Evolutionary conservation across 129 eudicot genomes (phyloP), one percentile per base, ranked within the genome.

Genomic region (Cynara cardunculus): DNA sequence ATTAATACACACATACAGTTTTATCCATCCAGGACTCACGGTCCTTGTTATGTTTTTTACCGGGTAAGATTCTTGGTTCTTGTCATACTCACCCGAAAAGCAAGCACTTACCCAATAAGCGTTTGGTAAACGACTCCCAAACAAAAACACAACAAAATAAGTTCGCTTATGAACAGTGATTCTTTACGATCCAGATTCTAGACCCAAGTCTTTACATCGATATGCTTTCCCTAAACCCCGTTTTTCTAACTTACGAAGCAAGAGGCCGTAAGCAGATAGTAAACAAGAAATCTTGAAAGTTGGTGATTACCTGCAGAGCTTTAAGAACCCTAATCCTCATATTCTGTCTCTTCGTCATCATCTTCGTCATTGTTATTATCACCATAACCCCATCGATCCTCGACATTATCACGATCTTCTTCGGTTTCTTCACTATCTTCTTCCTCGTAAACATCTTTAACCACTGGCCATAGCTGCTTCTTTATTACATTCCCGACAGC

Each of bases 371-470:
- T 18, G 5, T 80, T 89, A n/a, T 87, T 84, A 6, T 88, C 85
- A 39, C 74, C 86, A 65, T 91, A 89, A 78, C 95, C 87, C 98
- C 98, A 91, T 21, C 90, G 86, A 28, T 85, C 90, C 64, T 83
- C 92, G 3, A 80, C 89, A 46, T 90, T 85, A 5, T 93, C 65
- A 24, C 96, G 83, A 66, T 94, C 99, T 86, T 92, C 97, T 81
- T 92, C 99, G 0, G 99, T 95, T 76, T 95, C 97, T 85, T 95
- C 99, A 68, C 99, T 95, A 72, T 95, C 99, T 82, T 92, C 97
- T 76, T 92, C 98, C 73, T 94, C 93, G 10, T 83, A 88, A 7
- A 26, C 71, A 5, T 86, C 97, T 74, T 87, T 92, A 26, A 83
- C 92, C 68, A 84, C 82, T 4, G 92, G 92, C 94, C 94, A 89